phyloP scores from a whole-genome alignment of 1,284 basidiomycete genomes.

The Cryptococcus deneoformans region DNA sequence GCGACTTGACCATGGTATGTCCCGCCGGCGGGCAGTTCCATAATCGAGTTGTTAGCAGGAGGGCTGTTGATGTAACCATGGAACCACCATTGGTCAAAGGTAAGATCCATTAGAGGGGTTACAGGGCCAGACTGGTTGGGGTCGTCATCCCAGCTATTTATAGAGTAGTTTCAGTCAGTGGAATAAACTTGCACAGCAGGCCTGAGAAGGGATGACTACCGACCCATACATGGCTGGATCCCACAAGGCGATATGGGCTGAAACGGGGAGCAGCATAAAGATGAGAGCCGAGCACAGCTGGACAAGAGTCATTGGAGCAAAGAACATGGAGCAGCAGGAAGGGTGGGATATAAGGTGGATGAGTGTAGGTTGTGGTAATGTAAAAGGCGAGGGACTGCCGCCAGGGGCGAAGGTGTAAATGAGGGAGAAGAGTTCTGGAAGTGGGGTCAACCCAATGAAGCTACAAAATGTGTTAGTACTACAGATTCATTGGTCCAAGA shows the following conservation, averaged over 20 bases:
- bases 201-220: conserved; percentile 5
- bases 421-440: not conserved
- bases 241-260: conserved; percentile 41
- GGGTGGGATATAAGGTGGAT: not conserved
- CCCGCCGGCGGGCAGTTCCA: conserved; percentile 42
- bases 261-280: conserved; percentile 8
- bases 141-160: conserved; percentile 33
- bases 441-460: not conserved
- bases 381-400: too few species aligned
- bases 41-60: conserved; percentile 29
- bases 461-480: too few species aligned
- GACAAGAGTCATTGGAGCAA: conserved; percentile 3
- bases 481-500: too few species aligned
- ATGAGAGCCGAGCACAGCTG: conserved; percentile 13
- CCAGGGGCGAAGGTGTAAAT: too few species aligned
- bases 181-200: not conserved
- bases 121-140: conserved; percentile 50
- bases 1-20: conserved; percentile 34
- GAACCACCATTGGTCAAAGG: conserved; percentile 70
- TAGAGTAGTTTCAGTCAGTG: not conserved
- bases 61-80: conserved; percentile 43
- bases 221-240: conserved; percentile 43
- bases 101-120: conserved; percentile 56
- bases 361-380: too few species aligned
- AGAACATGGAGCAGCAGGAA: not conserved